These are phyloP conservation scores for Hericium coralloides DNA, from an alignment of 768 basidiomycete species.

Conservation along the genomic window DNA sequence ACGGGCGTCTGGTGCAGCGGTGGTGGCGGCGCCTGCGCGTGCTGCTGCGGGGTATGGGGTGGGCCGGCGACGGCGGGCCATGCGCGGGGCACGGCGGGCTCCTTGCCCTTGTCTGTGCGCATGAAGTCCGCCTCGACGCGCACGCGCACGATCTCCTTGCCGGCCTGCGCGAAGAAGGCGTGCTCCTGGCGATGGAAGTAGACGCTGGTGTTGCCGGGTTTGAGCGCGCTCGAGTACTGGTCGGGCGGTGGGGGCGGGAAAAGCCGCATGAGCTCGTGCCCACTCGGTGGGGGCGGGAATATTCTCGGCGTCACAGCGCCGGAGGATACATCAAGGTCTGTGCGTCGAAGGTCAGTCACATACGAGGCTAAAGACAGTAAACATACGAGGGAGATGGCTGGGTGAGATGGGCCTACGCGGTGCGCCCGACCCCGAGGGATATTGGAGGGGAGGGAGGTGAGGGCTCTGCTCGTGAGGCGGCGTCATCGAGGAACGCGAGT, in stretches of 20 bases:
- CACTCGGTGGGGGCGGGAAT: constrained; percentile 69
- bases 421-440: constrained; percentile 4
- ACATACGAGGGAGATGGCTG: constrained; percentile 12
- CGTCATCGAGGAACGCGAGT: neutral
- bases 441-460: constrained; percentile 12
- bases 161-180: constrained; percentile 72
- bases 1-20: constrained; percentile 11
- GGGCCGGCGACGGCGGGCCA: constrained; percentile 17
- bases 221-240: constrained; percentile 36
- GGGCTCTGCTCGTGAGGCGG: neutral
- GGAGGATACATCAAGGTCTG: constrained; percentile 60
- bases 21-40: constrained; percentile 6
- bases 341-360: neutral
- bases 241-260: constrained; percentile 65
- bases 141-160: constrained; percentile 69
- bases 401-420: constrained; percentile 11
- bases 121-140: constrained; percentile 59
- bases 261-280: constrained; percentile 80
- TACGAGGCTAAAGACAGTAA: neutral
- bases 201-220: constrained; percentile 57
- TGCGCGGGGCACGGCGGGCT: constrained; percentile 14
- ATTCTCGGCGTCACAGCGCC: constrained; percentile 42
- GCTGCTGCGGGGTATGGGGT: constrained; percentile 10
- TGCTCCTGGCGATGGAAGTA: constrained; percentile 73
- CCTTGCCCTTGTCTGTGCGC: constrained; percentile 13